Base-by-base conservation (phyloP, 139 green algal species). In the Microglena sp. region DNA sequence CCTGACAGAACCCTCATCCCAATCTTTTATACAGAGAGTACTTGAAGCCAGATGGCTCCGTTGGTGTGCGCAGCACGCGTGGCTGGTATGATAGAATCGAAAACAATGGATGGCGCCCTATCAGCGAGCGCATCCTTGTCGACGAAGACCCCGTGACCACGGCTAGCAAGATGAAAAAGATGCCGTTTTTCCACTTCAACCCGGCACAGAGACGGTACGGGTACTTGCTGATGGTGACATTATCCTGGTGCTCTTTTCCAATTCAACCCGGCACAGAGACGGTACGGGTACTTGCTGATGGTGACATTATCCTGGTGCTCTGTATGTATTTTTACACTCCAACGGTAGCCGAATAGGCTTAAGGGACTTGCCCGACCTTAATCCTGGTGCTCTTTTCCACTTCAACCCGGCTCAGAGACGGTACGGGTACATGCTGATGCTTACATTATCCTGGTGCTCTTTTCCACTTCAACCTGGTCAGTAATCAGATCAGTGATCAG, bases 61-160 rank as follows among this genome's bases (percentile, higher is more conserved):
- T 74, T 11, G 81, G 77, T 2, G 46, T 56, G 29, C 66, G 75
- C 30, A 67, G 29, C 64, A 78, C 61, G 0, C 61, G 40, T 21
- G 79, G 77, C 18, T 90, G 84, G 84, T 90, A 90, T 64, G 67
- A 76, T 27, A 60, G 83, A 2, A n/a, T 62, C 30, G 83, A 86
- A 53, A 87, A 84, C 70, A 92, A 92, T 65, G 82, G 76, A 7
- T 92, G 86, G 86, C 70, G 86, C 62, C 82, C 83, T 5, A 71
- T 89, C 4, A 67, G 67, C 1, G 76, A 82, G 66, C 77, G 75
- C 21, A 31, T 81, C 57, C 64, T 87, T 55, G 50, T 80, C 26
- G 72, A 81, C 35, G 66, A 81, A 45, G 60, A 80, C 30, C 64
- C 68, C 11, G 40, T 72, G n/a, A 73, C 69, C 26, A 73, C 65